These are phyloP conservation scores for Fusarium buharicum DNA, from an alignment of 2,329 filamentous ascomycete genomes.

Conservation along the genomic window DNA sequence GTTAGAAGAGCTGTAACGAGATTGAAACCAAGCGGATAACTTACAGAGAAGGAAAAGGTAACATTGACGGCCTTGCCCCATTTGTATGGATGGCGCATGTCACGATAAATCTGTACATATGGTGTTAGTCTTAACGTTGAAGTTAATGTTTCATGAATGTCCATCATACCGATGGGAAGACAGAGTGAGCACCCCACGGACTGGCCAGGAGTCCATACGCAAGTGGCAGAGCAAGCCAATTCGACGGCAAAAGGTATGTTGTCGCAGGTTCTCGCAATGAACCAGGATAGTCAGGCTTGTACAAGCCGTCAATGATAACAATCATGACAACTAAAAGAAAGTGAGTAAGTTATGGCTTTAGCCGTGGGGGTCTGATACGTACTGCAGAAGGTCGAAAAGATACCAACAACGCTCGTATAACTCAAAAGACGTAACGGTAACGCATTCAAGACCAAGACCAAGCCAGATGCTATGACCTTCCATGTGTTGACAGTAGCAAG, in stretches of 20 bases:
- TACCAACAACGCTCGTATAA: constrained; percentile 92
- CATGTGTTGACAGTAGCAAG: constrained; percentile 73
- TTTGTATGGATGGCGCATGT: constrained; percentile 80
- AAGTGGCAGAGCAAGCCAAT: constrained; percentile 87
- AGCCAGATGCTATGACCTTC: constrained; percentile 84
- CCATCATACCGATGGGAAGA: constrained; percentile 78
- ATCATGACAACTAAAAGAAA: constrained; percentile 76
- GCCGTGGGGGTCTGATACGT: constrained; percentile 54
- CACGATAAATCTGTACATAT: constrained; percentile 66
- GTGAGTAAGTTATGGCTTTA: not conserved
- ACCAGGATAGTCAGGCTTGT: constrained; percentile 81
- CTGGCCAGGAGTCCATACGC: constrained; percentile 92
- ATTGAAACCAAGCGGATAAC: constrained; percentile 41
- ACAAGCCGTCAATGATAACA: constrained; percentile 84
- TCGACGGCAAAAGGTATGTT: constrained; percentile 84
- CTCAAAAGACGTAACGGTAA: constrained; percentile 84
- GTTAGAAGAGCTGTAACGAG: constrained; percentile 5
- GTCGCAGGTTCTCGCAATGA: constrained; percentile 82
- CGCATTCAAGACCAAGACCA: constrained; percentile 85
- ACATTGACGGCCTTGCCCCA: constrained; percentile 78
- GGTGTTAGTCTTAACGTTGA: constrained; percentile 5
- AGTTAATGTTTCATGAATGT: not conserved
- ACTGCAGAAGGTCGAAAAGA: constrained; percentile 89
- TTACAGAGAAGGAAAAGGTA: constrained; percentile 86
- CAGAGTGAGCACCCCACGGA: constrained; percentile 70